phyloP scores from a whole-genome alignment of 2,329 filamentous ascomycete genomes.

The Peltaster fructicola region DNA sequence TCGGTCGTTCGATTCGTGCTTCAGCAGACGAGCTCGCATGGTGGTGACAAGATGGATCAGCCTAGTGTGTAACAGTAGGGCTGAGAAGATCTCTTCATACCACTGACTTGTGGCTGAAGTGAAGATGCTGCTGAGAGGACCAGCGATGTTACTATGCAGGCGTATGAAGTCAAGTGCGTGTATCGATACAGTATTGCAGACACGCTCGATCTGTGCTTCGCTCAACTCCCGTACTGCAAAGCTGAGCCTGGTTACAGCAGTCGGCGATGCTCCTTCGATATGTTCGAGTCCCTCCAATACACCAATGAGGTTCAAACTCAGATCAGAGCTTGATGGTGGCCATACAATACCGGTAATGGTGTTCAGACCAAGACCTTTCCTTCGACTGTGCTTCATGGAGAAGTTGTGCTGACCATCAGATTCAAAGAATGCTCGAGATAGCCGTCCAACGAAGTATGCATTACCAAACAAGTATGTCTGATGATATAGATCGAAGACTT shows the following conservation, averaged over 20 bases:
- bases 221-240: constrained; percentile 74
- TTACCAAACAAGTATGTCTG: constrained; percentile 74
- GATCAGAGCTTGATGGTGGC: constrained; percentile 86
- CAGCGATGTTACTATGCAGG: constrained; percentile 63
- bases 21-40: too few relatives aligned
- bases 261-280: constrained; percentile 13
- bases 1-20: constrained; percentile 3
- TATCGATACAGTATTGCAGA: constrained; percentile 65
- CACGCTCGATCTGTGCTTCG: constrained; percentile 60
- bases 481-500: constrained; percentile 57
- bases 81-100: constrained; percentile 73
- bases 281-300: constrained; percentile 62
- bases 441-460: constrained; percentile 60
- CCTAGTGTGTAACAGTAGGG: constrained; percentile 57
- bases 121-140: constrained; percentile 55
- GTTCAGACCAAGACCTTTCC: constrained; percentile 64
- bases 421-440: constrained; percentile 73
- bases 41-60: constrained; percentile 42
- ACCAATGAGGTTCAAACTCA: constrained; percentile 77
- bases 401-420: constrained; percentile 61
- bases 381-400: constrained; percentile 67
- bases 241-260: constrained; percentile 20
- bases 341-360: constrained; percentile 50
- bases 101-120: constrained; percentile 52
- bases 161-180: constrained; percentile 87